These are phyloP conservation scores for Cryptococcus maquisensis DNA, from an alignment of 1,284 basidiomycete genomes.

Conservation along the genomic window DNA sequence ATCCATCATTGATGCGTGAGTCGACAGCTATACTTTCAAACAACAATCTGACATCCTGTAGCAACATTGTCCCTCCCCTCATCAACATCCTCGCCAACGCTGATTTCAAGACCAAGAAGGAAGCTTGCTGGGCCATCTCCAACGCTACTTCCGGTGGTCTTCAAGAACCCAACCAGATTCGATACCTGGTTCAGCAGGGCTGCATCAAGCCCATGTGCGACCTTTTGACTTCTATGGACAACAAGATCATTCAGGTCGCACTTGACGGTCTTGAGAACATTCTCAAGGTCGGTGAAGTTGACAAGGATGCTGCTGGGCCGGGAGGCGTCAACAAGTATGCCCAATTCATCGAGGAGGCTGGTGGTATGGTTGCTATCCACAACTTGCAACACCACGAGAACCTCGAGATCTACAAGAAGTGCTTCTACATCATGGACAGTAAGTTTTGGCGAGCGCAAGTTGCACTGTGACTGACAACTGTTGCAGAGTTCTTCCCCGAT, in stretches of 20 bases:
- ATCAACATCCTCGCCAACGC: conserved; percentile 97
- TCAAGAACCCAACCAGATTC: conserved; percentile 94
- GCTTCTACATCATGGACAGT: conserved; percentile 98
- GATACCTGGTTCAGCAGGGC: conserved; percentile 95
- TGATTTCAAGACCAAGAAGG: conserved; percentile 99
- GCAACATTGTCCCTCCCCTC: conserved; percentile 88
- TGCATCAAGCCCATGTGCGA: conserved; percentile 99
- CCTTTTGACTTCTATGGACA: conserved; percentile 94
- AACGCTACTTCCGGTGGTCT: conserved; percentile 98
- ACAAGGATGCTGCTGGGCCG: conserved; percentile 78
- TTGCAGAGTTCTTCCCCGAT: conserved; percentile 45
- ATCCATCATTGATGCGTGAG: conserved; percentile 58
- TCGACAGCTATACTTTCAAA: background rate
- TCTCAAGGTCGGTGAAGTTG: conserved; percentile 95
- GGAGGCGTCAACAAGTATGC: conserved; percentile 91
- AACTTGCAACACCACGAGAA: conserved; percentile 99
- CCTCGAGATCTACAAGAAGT: conserved; percentile 98
- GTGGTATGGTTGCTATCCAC: conserved; percentile 98
- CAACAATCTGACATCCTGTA: conserved; percentile 9
- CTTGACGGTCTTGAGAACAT: conserved; percentile 99
- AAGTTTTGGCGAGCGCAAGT: conserved; percentile 12
- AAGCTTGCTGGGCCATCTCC: conserved; percentile 99
- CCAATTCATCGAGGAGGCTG: conserved; percentile 91
- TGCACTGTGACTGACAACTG: background rate
- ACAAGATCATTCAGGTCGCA: conserved; percentile 95